Evolutionary conservation across 2,329 filamentous ascomycete species (phyloP).

Genomic region (Cephalotrichum gorgonifer): DNA sequence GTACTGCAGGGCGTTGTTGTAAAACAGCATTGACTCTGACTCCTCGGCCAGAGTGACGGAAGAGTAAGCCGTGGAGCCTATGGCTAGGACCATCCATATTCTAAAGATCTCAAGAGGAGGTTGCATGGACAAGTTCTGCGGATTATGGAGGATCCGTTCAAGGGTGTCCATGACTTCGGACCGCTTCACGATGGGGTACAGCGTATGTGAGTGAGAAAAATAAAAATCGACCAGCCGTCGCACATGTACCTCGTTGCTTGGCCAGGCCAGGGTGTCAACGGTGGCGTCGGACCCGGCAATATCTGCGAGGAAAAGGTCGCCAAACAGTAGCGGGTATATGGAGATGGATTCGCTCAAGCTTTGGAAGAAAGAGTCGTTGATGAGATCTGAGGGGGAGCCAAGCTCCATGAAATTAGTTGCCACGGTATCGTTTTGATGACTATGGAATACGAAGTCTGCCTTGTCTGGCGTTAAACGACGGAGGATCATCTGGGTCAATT

Average conservation of each 20-base stretch:
- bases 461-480: conserved; percentile 29
- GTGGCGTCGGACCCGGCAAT: conserved; percentile 13
- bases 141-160: conserved; percentile 17
- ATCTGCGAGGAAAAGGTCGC: conserved; percentile 17
- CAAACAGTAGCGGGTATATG: conserved; percentile 18
- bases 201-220: conserved; percentile 34
- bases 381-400: conserved; percentile 14
- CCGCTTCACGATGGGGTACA: conserved; percentile 30
- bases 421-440: conserved; percentile 6
- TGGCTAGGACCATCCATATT: conserved; percentile 38
- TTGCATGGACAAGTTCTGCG: conserved; percentile 16
- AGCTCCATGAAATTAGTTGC: conserved; percentile 13
- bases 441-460: conserved; percentile 28
- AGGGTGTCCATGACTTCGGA: conserved; percentile 22
- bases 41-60: conserved; percentile 31
- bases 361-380: conserved; percentile 12
- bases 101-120: conserved; percentile 25
- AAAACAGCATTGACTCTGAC: conserved; percentile 28
- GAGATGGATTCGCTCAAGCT: conserved; percentile 14
- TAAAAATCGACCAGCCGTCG: conserved; percentile 27
- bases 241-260: conserved; percentile 15
- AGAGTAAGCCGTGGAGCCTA: conserved; percentile 32
- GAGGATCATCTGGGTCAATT: conserved; percentile 29
- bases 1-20: conserved; percentile 31
- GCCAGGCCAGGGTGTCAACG: conserved; percentile 8